phyloP scores from a whole-genome alignment of 495 filamentous ascomycete genomes.

The Monascus purpureus region DNA sequence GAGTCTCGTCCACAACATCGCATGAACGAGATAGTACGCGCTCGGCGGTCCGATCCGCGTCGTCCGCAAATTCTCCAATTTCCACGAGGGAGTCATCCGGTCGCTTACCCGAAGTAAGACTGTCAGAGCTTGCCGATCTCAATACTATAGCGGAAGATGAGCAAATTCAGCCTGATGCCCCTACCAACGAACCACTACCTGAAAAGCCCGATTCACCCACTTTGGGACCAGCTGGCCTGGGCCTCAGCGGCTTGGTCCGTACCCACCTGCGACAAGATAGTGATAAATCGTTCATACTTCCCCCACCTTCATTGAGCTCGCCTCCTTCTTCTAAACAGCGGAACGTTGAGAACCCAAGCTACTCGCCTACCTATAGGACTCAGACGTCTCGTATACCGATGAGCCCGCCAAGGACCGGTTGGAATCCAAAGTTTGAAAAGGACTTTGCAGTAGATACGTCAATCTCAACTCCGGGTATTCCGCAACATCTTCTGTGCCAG shows the following conservation, averaged over 20 bases:
- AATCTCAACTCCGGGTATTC: neutral
- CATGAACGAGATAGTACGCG: conserved; percentile 16
- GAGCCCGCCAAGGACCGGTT: neutral
- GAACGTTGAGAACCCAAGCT: conserved; percentile 1
- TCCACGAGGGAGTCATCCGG: conserved; percentile 14
- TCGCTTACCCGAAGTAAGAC: conserved; percentile 27
- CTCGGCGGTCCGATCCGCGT: conserved; percentile 14
- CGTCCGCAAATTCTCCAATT: conserved; percentile 16
- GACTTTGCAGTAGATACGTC: neutral
- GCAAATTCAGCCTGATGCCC: conserved; percentile 1
- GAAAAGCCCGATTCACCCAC: conserved; percentile 64
- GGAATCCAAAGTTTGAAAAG: neutral
- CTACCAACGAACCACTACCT: neutral
- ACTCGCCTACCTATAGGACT: neutral
- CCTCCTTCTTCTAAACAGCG: conserved; percentile 9
- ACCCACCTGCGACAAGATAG: conserved; percentile 78
- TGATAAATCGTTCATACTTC: conserved; percentile 65
- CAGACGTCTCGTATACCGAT: neutral
- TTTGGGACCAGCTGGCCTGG: conserved; percentile 48
- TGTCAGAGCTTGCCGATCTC: conserved; percentile 27
- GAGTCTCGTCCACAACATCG: conserved; percentile 14
- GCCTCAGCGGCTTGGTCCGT: conserved; percentile 69
- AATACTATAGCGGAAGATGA: conserved; percentile 30
- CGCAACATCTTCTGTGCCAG: neutral
- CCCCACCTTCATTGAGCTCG: conserved; percentile 27